Percentiles rank a stretch among this genome's conserved stretches.
These are phyloP conservation scores for Candida oleophila DNA, from an alignment of 805 yeast genomes.

Conservation along the genomic window DNA sequence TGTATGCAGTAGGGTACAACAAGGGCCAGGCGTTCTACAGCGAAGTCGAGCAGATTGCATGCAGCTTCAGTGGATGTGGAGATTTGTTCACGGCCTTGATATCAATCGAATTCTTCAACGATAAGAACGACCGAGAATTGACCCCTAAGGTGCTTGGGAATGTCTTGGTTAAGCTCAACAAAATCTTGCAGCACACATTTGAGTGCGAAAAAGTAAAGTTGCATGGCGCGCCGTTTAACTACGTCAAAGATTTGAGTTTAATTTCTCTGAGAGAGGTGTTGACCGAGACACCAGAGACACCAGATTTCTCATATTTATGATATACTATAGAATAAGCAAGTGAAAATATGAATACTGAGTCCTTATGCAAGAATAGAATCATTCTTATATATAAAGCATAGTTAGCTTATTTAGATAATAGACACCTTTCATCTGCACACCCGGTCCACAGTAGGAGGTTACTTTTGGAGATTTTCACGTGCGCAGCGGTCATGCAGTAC, in stretches of 20 bases:
- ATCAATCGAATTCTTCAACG: constrained; percentile 45
- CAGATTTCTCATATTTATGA: not conserved
- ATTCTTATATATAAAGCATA: too few relatives aligned
- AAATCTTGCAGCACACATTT: constrained; percentile 28
- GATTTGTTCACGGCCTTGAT: constrained; percentile 67
- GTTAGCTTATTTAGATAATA: too few relatives aligned
- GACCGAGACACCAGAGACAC: not conserved
- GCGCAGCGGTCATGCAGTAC: not conserved
- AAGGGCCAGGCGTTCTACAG: constrained; percentile 25
- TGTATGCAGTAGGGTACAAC: constrained; percentile 42
- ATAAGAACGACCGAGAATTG: constrained; percentile 12
- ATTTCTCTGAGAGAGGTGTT: constrained; percentile 33
- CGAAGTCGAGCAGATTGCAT: constrained; percentile 50
- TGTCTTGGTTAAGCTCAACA: constrained; percentile 24
- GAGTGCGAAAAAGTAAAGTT: constrained; percentile 17
- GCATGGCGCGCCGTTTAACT: constrained; percentile 15
- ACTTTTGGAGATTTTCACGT: not conserved
- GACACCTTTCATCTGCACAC: too few relatives aligned
- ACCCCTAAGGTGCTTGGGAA: constrained; percentile 24
- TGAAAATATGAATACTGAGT: too few relatives aligned
- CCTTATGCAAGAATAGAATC: too few relatives aligned
- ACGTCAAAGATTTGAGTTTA: constrained; percentile 35
- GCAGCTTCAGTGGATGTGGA: constrained; percentile 72
- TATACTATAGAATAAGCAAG: not conserved
- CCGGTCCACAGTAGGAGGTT: too few relatives aligned